These are phyloP conservation scores for Fagus crenata DNA, from an alignment of 306 rosid genomes.

Conservation along the genomic window DNA sequence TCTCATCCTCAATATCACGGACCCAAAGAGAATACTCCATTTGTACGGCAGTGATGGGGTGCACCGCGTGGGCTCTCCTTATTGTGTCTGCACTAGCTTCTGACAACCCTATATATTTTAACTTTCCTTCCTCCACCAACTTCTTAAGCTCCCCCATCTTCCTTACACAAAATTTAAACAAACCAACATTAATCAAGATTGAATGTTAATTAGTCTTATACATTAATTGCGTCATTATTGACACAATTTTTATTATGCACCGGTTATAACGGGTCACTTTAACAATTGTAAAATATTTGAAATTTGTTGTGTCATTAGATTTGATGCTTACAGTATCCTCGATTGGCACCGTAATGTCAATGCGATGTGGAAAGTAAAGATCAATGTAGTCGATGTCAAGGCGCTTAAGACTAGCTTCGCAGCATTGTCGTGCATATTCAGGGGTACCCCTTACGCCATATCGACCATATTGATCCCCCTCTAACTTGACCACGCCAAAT, in stretches of 20 bases:
- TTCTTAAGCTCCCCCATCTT: conserved; percentile 64
- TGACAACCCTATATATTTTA: conserved; percentile 57
- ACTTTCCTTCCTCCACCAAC: conserved; percentile 65
- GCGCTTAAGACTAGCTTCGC: conserved; percentile 67
- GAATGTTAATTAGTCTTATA: neutral
- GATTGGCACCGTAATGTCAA: conserved; percentile 64
- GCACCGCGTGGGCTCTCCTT: conserved; percentile 64
- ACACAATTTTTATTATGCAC: no score
- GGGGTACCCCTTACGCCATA: conserved; percentile 51
- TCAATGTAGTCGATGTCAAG: conserved; percentile 52
- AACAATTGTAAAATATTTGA: no score
- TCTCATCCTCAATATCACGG: conserved; percentile 63
- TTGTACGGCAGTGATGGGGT: conserved; percentile 75
- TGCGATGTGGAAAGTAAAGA: conserved; percentile 56
- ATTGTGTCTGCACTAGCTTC: conserved; percentile 64
- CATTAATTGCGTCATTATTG: no score
- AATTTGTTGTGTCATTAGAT: no score
- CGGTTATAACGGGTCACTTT: no score
- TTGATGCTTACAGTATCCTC: conserved; percentile 64
- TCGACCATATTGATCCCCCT: conserved; percentile 18
- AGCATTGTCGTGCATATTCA: conserved; percentile 56
- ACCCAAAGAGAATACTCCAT: conserved; percentile 74
- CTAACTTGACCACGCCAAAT: conserved; percentile 43
- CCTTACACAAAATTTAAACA: conserved; percentile 22
- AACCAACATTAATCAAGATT: conserved; percentile 1